phyloP scores from a whole-genome alignment of 768 basidiomycete species.

The Boletus reticulatus region DNA sequence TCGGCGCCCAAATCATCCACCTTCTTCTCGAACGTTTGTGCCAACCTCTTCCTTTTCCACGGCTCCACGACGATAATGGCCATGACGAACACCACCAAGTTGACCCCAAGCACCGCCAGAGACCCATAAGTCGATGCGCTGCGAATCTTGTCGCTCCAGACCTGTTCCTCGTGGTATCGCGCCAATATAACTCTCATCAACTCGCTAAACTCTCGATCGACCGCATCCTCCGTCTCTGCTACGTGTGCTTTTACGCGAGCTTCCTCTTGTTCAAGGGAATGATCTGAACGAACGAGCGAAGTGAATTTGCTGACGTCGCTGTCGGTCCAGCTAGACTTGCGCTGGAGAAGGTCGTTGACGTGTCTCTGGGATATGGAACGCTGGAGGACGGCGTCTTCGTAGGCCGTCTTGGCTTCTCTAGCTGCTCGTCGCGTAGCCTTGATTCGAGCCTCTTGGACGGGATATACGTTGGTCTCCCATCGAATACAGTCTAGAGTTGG shows the following conservation, averaged over 20 bases:
- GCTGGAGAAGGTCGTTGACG: conserved; percentile 91
- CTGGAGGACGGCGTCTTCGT: conserved; percentile 75
- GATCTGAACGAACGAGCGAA: conserved; percentile 85
- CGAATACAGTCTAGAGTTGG: background rate
- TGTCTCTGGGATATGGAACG: conserved; percentile 90
- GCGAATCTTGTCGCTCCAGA: conserved; percentile 99
- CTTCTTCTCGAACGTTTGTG: conserved; percentile 86
- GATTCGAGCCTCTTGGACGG: conserved; percentile 67
- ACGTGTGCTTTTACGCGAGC: conserved; percentile 63
- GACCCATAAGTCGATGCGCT: conserved; percentile 93
- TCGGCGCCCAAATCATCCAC: conserved; percentile 53
- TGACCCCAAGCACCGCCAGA: conserved; percentile 80
- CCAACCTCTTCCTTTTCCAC: conserved; percentile 87
- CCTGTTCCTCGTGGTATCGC: conserved; percentile 97
- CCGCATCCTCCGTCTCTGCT: conserved; percentile 68
- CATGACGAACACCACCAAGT: conserved; percentile 85
- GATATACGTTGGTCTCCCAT: conserved; percentile 9
- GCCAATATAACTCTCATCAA: conserved; percentile 87
- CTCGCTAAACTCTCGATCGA: conserved; percentile 84
- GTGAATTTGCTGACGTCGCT: conserved; percentile 87
- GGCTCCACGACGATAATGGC: conserved; percentile 94
- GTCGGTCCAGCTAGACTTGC: conserved; percentile 93
- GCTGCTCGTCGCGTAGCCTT: conserved; percentile 64
- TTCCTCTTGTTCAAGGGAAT: conserved; percentile 81
- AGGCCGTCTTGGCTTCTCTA: conserved; percentile 66